Evolutionary conservation across 2,329 filamentous ascomycete species (phyloP).

Genomic region (Hymenotorrendiella dingleyae): DNA sequence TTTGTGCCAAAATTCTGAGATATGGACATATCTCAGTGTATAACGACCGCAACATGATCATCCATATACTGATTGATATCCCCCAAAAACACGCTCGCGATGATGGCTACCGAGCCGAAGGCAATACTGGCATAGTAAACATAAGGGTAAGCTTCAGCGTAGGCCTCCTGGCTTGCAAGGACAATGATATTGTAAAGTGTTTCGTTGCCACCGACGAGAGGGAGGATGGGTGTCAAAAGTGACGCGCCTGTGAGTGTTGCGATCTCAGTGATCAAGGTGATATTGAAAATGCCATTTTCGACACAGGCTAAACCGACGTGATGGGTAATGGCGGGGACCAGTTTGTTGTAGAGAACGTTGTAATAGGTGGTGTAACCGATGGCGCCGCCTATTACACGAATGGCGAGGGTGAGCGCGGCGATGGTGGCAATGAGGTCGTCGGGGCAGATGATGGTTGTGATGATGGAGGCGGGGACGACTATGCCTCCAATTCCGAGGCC

Average conservation of each 20-base stretch:
- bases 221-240: too few species aligned
- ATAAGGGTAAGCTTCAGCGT: conserved; percentile 51
- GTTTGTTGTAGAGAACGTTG: conserved; percentile 46
- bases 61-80: conserved; percentile 54
- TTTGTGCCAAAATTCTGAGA: too few species aligned
- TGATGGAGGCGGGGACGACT: conserved; percentile 61
- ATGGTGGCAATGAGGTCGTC: conserved; percentile 66
- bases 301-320: conserved; percentile 16
- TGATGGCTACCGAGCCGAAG: conserved; percentile 50
- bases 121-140: conserved; percentile 59
- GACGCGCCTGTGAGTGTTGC: conserved; percentile 47
- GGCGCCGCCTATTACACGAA: conserved; percentile 61
- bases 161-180: conserved; percentile 48
- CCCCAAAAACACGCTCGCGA: conserved; percentile 53
- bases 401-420: conserved; percentile 61
- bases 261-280: conserved; percentile 40
- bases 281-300: conserved; percentile 26
- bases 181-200: conserved; percentile 47
- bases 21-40: too few species aligned
- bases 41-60: conserved; percentile 48
- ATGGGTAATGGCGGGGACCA: conserved; percentile 25
- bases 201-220: conserved; percentile 46
- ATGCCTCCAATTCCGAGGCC: conserved; percentile 62
- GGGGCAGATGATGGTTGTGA: conserved; percentile 63
- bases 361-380: conserved; percentile 57